A percentile compares a stretch with the other conserved stretches of the same genome.
phyloP scores from a whole-genome alignment of 2,329 filamentous ascomycete species.

The Penicillium thymicola region DNA sequence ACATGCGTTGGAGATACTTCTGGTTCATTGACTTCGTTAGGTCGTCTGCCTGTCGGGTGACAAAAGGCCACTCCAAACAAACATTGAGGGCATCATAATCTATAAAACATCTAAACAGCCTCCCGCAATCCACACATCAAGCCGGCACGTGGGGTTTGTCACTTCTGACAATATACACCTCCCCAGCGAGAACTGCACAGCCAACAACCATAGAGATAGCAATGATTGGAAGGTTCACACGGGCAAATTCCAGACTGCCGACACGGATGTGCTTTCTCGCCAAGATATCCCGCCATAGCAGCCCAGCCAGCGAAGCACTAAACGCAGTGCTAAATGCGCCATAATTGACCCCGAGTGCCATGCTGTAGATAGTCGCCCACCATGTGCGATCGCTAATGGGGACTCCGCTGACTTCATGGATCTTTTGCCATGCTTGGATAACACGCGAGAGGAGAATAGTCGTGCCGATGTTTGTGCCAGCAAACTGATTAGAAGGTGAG shows the following conservation, averaged over 20 bases:
- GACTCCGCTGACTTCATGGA: slow-evolving; percentile 49
- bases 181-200: slow-evolving; percentile 58
- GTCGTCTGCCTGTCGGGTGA: background rate
- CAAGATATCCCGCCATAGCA: slow-evolving; percentile 71
- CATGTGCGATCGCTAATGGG: slow-evolving; percentile 63
- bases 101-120: background rate
- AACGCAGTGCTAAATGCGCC: slow-evolving; percentile 71
- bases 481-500: slow-evolving; percentile 52
- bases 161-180: slow-evolving; percentile 58
- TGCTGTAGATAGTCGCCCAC: slow-evolving; percentile 71
- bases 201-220: slow-evolving; percentile 65
- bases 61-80: background rate
- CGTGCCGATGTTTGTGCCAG: slow-evolving; percentile 73
- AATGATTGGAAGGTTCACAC: slow-evolving; percentile 69
- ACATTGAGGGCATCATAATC: background rate
- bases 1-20: background rate
- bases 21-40: slow-evolving; percentile 5
- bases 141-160: slow-evolving; percentile 35
- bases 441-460: slow-evolving; percentile 70
- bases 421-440: slow-evolving; percentile 64
- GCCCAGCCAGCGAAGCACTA: slow-evolving; percentile 66
- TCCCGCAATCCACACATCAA: background rate
- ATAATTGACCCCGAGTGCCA: slow-evolving; percentile 72
- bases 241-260: slow-evolving; percentile 61
- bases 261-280: slow-evolving; percentile 66